phyloP scores from a whole-genome alignment of 805 yeast species.

The Maudiozyma bulderi region DNA sequence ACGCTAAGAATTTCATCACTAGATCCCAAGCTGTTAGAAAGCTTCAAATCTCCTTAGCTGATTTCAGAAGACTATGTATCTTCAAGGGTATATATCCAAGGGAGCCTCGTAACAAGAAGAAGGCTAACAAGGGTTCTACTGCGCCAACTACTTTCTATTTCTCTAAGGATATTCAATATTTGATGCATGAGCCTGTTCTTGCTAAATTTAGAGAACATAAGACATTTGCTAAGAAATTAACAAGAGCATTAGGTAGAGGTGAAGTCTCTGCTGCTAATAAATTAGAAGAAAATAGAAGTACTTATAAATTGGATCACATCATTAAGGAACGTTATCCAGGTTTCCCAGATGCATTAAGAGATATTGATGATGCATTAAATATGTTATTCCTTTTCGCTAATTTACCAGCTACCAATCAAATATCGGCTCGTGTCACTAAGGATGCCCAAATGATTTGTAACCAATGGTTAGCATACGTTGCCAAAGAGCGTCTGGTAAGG shows the following conservation, averaged over 20 bases:
- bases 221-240: slow-evolving; percentile 83
- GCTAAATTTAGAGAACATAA: slow-evolving; percentile 91
- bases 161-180: slow-evolving; percentile 85
- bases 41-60: slow-evolving; percentile 88
- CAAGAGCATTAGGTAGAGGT: slow-evolving; percentile 83
- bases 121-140: slow-evolving; percentile 96
- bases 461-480: slow-evolving; percentile 92
- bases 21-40: slow-evolving; percentile 90
- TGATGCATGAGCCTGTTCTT: slow-evolving; percentile 90
- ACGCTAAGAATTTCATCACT: slow-evolving; percentile 85
- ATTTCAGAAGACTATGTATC: slow-evolving; percentile 92
- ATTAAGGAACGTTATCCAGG: slow-evolving; percentile 95
- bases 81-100: slow-evolving; percentile 97
- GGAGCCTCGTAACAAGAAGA: slow-evolving; percentile 90
- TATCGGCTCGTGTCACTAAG: slow-evolving; percentile 69
- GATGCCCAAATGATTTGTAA: slow-evolving; percentile 82
- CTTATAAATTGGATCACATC: slow-evolving; percentile 78
- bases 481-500: slow-evolving; percentile 69
- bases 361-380: slow-evolving; percentile 88
- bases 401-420: slow-evolving; percentile 86
- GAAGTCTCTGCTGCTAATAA: slow-evolving; percentile 83
- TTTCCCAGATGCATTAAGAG: slow-evolving; percentile 84
- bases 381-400: slow-evolving; percentile 91
- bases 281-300: slow-evolving; percentile 58
- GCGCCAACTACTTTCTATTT: slow-evolving; percentile 93